These are phyloP conservation scores for Mycena floridula DNA, from an alignment of 768 basidiomycete species.

Conservation along the genomic window DNA sequence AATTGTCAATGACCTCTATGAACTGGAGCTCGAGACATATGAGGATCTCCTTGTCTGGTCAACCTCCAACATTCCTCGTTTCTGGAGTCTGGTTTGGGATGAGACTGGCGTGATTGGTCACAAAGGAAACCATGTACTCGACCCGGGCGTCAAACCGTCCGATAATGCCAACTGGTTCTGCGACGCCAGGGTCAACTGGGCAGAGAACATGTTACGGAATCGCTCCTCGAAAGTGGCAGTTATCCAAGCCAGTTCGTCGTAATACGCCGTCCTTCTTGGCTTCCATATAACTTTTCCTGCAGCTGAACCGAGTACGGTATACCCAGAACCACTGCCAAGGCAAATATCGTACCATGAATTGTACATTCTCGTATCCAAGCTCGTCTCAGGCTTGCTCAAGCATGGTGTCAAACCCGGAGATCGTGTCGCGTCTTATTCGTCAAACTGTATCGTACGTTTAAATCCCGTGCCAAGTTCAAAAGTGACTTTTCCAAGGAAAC, in stretches of 20 bases:
- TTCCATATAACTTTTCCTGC: slow-evolving; percentile 12
- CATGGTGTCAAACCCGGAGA: slow-evolving; percentile 57
- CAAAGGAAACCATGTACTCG: slow-evolving; percentile 57
- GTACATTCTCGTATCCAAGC: slow-evolving; percentile 47
- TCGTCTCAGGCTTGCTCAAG: slow-evolving; percentile 50
- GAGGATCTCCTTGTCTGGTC: slow-evolving; percentile 68
- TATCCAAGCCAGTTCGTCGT: slow-evolving; percentile 59
- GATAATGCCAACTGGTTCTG: slow-evolving; percentile 69
- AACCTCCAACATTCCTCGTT: slow-evolving; percentile 46
- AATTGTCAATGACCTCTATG: slow-evolving; percentile 42
- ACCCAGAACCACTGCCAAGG: slow-evolving; percentile 36
- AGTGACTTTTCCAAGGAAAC: slow-evolving; percentile 44
- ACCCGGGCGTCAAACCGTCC: slow-evolving; percentile 44
- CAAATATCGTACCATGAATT: slow-evolving; percentile 51
- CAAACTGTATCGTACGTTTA: slow-evolving; percentile 65
- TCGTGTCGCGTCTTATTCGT: slow-evolving; percentile 71
- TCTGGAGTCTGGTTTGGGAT: slow-evolving; percentile 78
- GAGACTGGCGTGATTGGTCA: slow-evolving; percentile 51
- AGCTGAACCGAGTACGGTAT: slow-evolving; percentile 59
- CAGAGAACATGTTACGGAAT: slow-evolving; percentile 74
- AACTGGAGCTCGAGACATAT: slow-evolving; percentile 44
- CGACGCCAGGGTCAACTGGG: slow-evolving; percentile 67
- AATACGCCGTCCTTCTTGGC: slow-evolving; percentile 5
- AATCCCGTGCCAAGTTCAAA: slow-evolving; percentile 7
- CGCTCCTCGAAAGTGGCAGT: slow-evolving; percentile 50